phyloP scores from a whole-genome alignment of 2,329 filamentous ascomycete species.

The Escovopsis weberi region DNA sequence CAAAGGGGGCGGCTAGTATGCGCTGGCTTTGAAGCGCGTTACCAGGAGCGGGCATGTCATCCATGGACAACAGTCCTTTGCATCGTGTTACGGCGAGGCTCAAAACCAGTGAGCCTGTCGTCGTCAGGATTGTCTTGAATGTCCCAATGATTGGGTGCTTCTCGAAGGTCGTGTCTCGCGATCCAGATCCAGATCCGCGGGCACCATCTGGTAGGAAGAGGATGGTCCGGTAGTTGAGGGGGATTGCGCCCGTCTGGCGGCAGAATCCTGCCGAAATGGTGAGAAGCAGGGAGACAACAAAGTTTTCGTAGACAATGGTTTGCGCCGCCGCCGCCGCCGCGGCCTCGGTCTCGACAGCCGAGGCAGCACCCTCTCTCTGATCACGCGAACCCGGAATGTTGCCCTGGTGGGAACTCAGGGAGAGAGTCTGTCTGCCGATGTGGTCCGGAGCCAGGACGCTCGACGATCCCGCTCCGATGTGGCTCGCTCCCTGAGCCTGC shows the following conservation, averaged over 20 bases:
- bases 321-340: conserved; percentile 12
- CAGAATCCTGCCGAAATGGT: conserved; percentile 38
- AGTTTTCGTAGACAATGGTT: conserved; percentile 37
- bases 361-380: conserved; percentile 14
- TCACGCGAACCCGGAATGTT: conserved; percentile 8
- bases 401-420: conserved; percentile 7
- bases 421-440: conserved; percentile 12
- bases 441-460: conserved; percentile 25
- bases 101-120: conserved; percentile 37
- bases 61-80: conserved; percentile 31
- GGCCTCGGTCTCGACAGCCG: conserved; percentile 10
- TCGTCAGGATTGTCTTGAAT: conserved; percentile 40
- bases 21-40: conserved; percentile 27
- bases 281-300: conserved; percentile 36
- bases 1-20: conserved; percentile 41
- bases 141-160: conserved; percentile 28
- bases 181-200: conserved; percentile 6
- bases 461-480: conserved; percentile 32
- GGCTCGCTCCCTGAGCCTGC: conserved; percentile 23
- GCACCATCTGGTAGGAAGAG: conserved; percentile 23
- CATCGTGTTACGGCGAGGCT: conserved; percentile 33
- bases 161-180: conserved; percentile 8
- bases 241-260: conserved; percentile 30
- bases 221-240: conserved; percentile 38
- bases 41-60: conserved; percentile 26